These are phyloP conservation scores for Rhododendron henanense DNA, from an alignment of 148 eudicot genomes.

Conservation along the genomic window DNA sequence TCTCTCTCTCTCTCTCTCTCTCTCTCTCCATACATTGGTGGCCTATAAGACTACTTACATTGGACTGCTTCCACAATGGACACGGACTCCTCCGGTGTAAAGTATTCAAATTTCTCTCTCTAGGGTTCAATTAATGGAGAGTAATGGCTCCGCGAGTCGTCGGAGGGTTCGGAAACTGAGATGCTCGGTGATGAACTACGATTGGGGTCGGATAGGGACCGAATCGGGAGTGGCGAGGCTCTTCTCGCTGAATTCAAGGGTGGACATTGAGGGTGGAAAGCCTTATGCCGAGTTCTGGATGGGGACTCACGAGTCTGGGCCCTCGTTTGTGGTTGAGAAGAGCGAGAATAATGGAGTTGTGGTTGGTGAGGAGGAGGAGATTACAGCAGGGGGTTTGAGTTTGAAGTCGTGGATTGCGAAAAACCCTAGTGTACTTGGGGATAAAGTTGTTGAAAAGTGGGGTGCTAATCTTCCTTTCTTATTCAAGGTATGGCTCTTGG, in stretches of 20 bases:
- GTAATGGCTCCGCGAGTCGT: conserved; percentile 9
- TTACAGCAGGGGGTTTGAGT: conserved; percentile 63
- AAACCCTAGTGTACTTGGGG: conserved; percentile 75
- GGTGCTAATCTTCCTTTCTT: conserved; percentile 71
- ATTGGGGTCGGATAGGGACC: conserved; percentile 70
- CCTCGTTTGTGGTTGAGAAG: conserved; percentile 44
- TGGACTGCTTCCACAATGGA: background rate
- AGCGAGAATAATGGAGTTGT: background rate
- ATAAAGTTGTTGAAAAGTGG: conserved; percentile 8
- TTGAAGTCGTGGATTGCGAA: conserved; percentile 69
- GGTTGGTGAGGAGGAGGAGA: conserved; percentile 20
- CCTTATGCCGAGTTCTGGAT: conserved; percentile 94
- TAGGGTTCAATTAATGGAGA: conserved; percentile 27
- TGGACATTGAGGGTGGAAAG: conserved; percentile 32
- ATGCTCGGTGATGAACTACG: conserved; percentile 71
- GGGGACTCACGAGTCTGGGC: conserved; percentile 90
- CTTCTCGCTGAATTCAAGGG: conserved; percentile 43
- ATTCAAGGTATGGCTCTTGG: conserved; percentile 69
- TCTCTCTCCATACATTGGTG: background rate
- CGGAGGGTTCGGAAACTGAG: conserved; percentile 40
- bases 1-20: background rate
- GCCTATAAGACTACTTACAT: background rate
- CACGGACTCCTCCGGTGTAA: background rate
- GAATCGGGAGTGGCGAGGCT: conserved; percentile 62
- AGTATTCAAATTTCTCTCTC: background rate